Base-by-base conservation (phyloP, 441 rosid species). In the Codiaeum variegatum region DNA sequence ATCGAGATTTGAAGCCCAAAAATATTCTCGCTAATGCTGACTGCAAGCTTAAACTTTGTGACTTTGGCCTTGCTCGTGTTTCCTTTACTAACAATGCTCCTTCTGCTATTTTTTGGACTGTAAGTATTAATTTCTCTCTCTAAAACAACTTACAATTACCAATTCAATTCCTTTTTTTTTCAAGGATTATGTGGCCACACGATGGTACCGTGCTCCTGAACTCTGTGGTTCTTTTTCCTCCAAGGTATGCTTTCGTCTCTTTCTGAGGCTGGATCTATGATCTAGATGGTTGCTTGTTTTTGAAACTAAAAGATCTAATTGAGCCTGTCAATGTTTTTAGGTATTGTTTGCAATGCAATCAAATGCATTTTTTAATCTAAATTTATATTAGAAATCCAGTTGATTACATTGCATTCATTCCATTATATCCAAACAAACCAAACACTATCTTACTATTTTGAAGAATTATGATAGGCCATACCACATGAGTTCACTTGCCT, bases 151-250 rank as follows among this genome's bases (percentile, higher is more conserved):
- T 40, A 40, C 9, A 52, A 13, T 71, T 76, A 71, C 76, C 68
- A 34, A 65, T 40, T 60, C n/a, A n/a, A 1, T 44, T 52, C 46
- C 51, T 59, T 70, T 59, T 62, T 84, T 76, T 64, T 84, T 79
- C 21, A 79, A 95, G 99, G 99, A 95, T 87, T 95, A 95, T 76
- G 99, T 95, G 78, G 99, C 99, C 32, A 95, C 99, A 61, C 84
- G 98, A 75, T 95, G 99, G 99, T 95, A 95, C 74, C 94, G 98
- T 73, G 99, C 99, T 80, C 98, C 99, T 28, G 99, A 95, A 79
- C 95, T 95, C 58, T 95, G 99, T 73, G 97, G 99, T 72, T 93
- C 94, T 56, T 95, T 95, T 79, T 95, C 84, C 82, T 95, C 98
- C 74, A 95, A 91, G 82, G 99, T 91, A 83, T 77, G 78, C 64